Base-by-base conservation (phyloP, 768 basidiomycete species). In the Amanita fuliginea region DNA sequence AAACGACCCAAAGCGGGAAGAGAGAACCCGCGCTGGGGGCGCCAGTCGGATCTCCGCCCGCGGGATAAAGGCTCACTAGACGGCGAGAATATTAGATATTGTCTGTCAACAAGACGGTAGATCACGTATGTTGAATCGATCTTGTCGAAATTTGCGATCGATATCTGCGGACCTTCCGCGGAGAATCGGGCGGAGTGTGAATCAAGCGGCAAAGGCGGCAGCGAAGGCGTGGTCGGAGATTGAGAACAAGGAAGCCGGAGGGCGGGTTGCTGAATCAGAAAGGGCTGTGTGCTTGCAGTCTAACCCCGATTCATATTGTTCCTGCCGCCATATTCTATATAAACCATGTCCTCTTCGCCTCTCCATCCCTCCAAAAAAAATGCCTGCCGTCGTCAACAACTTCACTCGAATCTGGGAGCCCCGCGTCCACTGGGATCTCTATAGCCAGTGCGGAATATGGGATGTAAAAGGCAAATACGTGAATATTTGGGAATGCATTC, bases 401-500 rank as follows among this genome's bases (percentile, higher is more conserved):
- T 78, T 81, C 19, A 86, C 83, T 1, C 69, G 78, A 49, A 78
- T 83, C 34, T 86, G 83, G 83, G 83, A 84, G 61, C 57, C 72
- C 58, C 80, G 81, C 60, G 68, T 81, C 36, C 67, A 79, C 62
- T 86, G 83, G 83, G 56, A 71, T 19, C 54, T 79, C 39, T 72
- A 76, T 60, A 76, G 77, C 52, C 84, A 86, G 59, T 86, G 84
- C 61, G 78, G 78, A 48, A 71, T 81, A 11, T 86, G 83, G 83
- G 80, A 86, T 63, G 64, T 75, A 19, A 75, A 72, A 62, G 71
- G 76, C 46, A 75, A 77, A 35, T 77, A 80, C 22, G 84, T 86
- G 36, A 81, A 84, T 49, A 74, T 86, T 48, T 86, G 83, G 83
- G 83, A 86, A 57, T 86, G 84, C 60, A 67, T 85, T 47, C 64